A percentile compares a stretch with the other conserved stretches of the same genome.
phyloP scores from a whole-genome alignment of 2,329 filamentous ascomycete species.

The Colletotrichum sp. region DNA sequence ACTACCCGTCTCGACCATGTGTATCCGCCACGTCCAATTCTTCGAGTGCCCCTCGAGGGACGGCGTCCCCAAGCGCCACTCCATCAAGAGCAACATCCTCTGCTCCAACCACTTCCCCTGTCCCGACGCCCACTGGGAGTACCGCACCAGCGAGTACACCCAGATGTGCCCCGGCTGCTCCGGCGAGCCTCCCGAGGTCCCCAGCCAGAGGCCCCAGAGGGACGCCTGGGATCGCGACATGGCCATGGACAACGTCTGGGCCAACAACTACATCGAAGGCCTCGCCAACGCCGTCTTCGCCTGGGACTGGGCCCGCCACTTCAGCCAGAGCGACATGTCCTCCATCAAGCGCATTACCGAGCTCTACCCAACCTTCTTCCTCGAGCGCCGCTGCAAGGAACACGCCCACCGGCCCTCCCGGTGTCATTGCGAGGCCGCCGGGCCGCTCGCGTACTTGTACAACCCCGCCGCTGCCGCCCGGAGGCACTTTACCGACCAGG shows the following conservation, averaged over 20 bases:
- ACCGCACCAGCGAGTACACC: slow-evolving; percentile 2
- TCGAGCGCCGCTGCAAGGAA: slow-evolving; percentile 20
- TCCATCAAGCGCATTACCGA: neutral
- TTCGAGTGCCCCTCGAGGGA: slow-evolving; percentile 5
- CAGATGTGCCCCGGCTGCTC: slow-evolving; percentile 17
- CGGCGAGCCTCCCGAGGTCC: slow-evolving; percentile 14
- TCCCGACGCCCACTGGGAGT: slow-evolving; percentile 4
- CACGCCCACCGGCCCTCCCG: neutral
- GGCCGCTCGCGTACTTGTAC: slow-evolving; percentile 7
- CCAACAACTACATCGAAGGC: neutral
- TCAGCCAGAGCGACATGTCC: neutral
- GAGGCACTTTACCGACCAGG: neutral
- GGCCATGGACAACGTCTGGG: slow-evolving; percentile 7
- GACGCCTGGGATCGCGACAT: slow-evolving; percentile 8
- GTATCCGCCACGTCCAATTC: slow-evolving; percentile 9
- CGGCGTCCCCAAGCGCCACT: neutral
- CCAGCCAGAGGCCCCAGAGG: neutral
- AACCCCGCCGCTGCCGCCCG: slow-evolving; percentile 19
- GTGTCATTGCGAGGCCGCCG: slow-evolving; percentile 19
- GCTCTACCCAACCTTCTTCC: neutral
- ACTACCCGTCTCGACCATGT: neutral
- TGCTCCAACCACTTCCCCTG: slow-evolving; percentile 13
- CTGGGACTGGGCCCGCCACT: neutral
- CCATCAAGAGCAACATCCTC: slow-evolving; percentile 13
- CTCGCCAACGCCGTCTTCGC: neutral